Evolutionary conservation across 257 asterid genomes (phyloP).

Genomic region (Solanum corneliomulleri): DNA sequence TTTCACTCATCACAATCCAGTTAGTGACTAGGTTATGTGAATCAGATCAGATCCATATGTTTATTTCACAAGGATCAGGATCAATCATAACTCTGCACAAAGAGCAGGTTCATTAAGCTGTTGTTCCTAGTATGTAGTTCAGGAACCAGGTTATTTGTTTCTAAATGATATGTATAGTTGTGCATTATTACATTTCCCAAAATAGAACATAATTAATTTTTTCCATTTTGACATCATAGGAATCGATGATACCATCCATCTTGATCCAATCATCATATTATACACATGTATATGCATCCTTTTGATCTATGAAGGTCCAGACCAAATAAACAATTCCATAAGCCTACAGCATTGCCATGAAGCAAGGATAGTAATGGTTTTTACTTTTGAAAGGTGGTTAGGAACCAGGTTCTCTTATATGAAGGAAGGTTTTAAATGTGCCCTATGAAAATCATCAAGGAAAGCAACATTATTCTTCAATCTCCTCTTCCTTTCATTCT

Average conservation of each 20-base stretch:
- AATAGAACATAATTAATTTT: no score
- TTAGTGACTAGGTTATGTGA: not conserved
- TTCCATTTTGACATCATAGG: not conserved
- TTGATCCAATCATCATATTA: not conserved
- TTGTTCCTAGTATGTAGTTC: not conserved
- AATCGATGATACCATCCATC: not conserved
- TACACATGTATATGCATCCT: no score
- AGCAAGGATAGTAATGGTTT: no score
- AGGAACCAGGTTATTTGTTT: not conserved
- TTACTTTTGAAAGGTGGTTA: no score
- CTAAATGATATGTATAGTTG: not conserved
- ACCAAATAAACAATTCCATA: no score
- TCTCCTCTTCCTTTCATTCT: no score
- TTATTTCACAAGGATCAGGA: not conserved
- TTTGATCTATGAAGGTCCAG: no score
- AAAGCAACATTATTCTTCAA: not conserved
- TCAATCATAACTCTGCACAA: not conserved
- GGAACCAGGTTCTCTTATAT: no score
- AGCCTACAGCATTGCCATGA: no score
- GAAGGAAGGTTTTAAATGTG: not conserved
- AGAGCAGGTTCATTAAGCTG: not conserved
- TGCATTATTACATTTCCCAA: not conserved
- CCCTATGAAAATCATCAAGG: not conserved
- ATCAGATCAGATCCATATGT: not conserved
- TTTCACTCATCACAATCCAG: not conserved